Conservation (phyloP, 2,329 filamentous ascomycete species). For the Helminthosporium solani region DNA sequence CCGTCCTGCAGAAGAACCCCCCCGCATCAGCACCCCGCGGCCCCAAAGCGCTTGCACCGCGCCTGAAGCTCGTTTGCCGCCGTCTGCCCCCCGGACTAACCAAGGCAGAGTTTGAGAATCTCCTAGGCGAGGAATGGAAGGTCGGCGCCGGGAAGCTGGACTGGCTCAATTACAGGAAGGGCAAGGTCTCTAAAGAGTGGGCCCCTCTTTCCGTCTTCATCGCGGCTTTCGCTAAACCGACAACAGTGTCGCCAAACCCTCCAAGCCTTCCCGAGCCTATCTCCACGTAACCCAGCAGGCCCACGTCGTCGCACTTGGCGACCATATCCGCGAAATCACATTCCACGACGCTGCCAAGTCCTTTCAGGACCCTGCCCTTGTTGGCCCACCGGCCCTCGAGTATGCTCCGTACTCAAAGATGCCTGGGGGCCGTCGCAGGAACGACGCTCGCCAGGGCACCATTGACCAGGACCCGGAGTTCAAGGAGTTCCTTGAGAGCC, state of each 20-base stretch:
- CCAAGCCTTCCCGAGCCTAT: slow-evolving; percentile 77
- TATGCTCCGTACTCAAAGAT: slow-evolving; percentile 82
- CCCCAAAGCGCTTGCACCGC: slow-evolving; percentile 54
- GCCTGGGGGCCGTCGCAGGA: slow-evolving; percentile 70
- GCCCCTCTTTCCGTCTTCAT: slow-evolving; percentile 29
- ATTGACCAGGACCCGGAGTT: slow-evolving; percentile 97
- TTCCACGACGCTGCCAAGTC: slow-evolving; percentile 85
- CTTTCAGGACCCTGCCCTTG: slow-evolving; percentile 67
- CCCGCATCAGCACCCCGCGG: slow-evolving; percentile 33
- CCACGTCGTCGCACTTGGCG: slow-evolving; percentile 66
- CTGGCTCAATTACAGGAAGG: slow-evolving; percentile 72
- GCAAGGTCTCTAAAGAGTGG: slow-evolving; percentile 83
- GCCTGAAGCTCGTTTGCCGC: slow-evolving; percentile 81
- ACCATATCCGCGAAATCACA: slow-evolving; percentile 65
- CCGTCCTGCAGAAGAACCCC: slow-evolving; percentile 39
- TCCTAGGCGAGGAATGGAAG: slow-evolving; percentile 80
- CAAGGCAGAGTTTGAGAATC: slow-evolving; percentile 69
- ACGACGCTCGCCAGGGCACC: slow-evolving; percentile 84
- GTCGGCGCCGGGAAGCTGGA: slow-evolving; percentile 78
- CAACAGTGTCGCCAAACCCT: slow-evolving; percentile 67
- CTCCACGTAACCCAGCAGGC: slow-evolving; percentile 75
- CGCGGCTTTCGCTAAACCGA: slow-evolving; percentile 10
- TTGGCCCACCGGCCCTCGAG: slow-evolving; percentile 78
- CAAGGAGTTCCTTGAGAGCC: slow-evolving; percentile 83
- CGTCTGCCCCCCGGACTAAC: slow-evolving; percentile 85